Base-by-base conservation (phyloP, 768 basidiomycete species). In the Suillus americanus region DNA sequence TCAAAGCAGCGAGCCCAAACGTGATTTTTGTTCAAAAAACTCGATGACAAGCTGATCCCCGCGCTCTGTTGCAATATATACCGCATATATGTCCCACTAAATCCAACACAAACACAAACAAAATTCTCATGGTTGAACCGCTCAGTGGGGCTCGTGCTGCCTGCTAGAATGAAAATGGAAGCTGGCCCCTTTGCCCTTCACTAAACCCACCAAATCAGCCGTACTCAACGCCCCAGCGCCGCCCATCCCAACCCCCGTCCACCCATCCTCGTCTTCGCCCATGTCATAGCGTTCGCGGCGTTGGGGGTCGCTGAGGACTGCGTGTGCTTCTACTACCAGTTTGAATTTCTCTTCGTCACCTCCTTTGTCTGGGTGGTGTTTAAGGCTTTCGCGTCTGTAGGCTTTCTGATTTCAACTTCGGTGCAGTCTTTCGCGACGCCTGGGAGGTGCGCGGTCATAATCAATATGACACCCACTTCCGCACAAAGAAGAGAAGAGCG, bases 311-410 rank as follows among this genome's bases (percentile, higher is more conserved):
- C 91, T 93, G 3, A 95, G 86, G 4, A 95, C 89, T 9, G 86
- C 84, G 66, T 95, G 83, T 3, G 93, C 92, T 75, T 95, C 94
- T 1, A 82, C 86, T 37, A 94, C 89, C 25, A 94, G 83, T 77
- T 98, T 97, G 86, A 99, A 99, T 70, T 93, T 91, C 73, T 97
- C 97, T 70, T 97, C 95, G 73, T 95, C 93, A 35, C 96, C 96
- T 33, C 96, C 95, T 85, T 94, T 94, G 75, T 94, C 92, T 55
- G 91, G 91, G 77, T 93, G 91, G 69, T 93, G 91, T 69, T 87
- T 91, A 74, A 95, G 76, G 70, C 90, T 92, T 78, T 95, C 92
- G 69, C 88, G 84, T 65, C 95, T 84, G 76, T 98, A 98, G 38
- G 85, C 97, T 78, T 95, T 97, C 82, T 95, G 70, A 97, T 90